These are phyloP conservation scores for Thozetella sp. DNA, from an alignment of 495 filamentous ascomycete species.

Conservation along the genomic window DNA sequence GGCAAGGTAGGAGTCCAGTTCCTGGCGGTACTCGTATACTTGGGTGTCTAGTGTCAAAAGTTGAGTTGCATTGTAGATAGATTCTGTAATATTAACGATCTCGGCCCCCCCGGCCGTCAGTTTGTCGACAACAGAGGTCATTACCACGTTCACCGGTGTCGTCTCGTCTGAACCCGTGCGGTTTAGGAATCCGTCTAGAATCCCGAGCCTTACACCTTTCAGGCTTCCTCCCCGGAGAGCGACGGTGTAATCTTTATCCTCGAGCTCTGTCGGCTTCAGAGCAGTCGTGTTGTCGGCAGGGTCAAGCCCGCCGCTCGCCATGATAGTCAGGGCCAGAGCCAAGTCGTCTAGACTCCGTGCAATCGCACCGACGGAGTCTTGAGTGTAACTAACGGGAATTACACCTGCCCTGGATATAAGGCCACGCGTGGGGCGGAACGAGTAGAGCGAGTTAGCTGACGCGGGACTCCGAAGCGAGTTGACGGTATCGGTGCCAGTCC, in stretches of 20 bases:
- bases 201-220: conserved; percentile 42
- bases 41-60: conserved; percentile 57
- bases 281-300: conserved; percentile 43
- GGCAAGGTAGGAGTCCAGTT: conserved; percentile 49
- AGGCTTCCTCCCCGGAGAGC: conserved; percentile 34
- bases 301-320: conserved; percentile 52
- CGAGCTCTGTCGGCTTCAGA: conserved; percentile 28
- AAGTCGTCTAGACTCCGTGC: conserved; percentile 56
- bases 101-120: conserved; percentile 33
- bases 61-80: conserved; percentile 49
- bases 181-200: conserved; percentile 54
- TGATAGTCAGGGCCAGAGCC: conserved; percentile 53
- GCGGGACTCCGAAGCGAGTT: conserved; percentile 65
- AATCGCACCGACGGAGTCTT: conserved; percentile 64
- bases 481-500: conserved; percentile 65
- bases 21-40: conserved; percentile 55
- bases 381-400: conserved; percentile 62
- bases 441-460: conserved; percentile 62
- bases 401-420: conserved; percentile 53
- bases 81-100: conserved; percentile 49
- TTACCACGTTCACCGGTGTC: conserved; percentile 48
- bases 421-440: conserved; percentile 61
- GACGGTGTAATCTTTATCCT: conserved; percentile 40
- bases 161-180: conserved; percentile 46
- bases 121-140: conserved; percentile 32